Evolutionary conservation across 306 rosid genomes (phyloP), one percentile per base, ranked within the genome.

Genomic region (Macrotyloma uniflorum): DNA sequence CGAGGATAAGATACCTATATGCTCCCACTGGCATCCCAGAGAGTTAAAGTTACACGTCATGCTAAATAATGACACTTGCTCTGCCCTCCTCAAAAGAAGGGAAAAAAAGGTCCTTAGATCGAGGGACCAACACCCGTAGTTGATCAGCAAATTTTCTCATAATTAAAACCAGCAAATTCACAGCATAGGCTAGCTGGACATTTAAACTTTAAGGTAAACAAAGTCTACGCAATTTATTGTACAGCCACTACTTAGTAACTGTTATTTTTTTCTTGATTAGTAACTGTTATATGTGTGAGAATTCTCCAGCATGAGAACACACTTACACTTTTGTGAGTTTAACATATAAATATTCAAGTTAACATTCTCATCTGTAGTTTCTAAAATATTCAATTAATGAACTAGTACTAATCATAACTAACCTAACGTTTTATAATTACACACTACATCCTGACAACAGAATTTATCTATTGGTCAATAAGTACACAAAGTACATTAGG

Each of bases 321-420:
- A 58, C 42, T 5, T 3, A 30, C 23, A 61, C 67, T 30, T 61
- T 32, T 32, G 22, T 7, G 13, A 30, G 43, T 30, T 30, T 61
- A 43, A 15, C 23, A 61, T 7, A 49, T 18, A 43, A 63, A 82
- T 63, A 68, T 75, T 40, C 68, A n/a, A 1, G 55, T 18, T 23
- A 67, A 50, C 40, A 79, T 42, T 75, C 62, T 62, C 55, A 33
- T 24, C 71, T n/a, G 62, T 43, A 68, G 50, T 73, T 78, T 16
- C 55, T 75, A 24, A 11, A 43, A 69, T 78, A 59, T 57, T 65
- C 58, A 72, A 65, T 57, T 28, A 42, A 24, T n/a, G 16, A 24
- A 50, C 13, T 0, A 53, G 38, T 67, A 67, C 67, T 47, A 61
- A 40, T 69, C 55, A 77, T 58, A 67, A 22, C 28, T 47, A 53